Conservation (phyloP, 352 stramenopile species). For the Phytophthora brassicae region DNA sequence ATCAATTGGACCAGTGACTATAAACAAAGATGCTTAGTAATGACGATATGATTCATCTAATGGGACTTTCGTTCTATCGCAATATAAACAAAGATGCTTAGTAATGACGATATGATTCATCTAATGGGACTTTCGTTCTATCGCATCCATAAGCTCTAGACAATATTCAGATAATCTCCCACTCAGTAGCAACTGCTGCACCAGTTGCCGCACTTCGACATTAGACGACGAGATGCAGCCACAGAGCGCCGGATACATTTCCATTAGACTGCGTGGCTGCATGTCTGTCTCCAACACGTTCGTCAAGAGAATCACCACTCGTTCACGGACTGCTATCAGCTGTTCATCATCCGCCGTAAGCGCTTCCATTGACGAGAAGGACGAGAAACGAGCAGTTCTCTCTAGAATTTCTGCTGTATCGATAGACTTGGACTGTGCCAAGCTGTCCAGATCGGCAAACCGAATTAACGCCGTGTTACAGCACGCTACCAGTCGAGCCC, state of each 20-base stretch:
- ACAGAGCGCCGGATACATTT: slow-evolving; percentile 80
- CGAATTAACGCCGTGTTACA: slow-evolving; percentile 50
- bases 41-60: slow-evolving; percentile 9
- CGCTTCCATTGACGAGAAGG: slow-evolving; percentile 3
- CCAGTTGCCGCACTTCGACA: slow-evolving; percentile 59
- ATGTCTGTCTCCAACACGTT: slow-evolving; percentile 58
- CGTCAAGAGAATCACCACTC: slow-evolving; percentile 68
- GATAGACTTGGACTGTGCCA: not conserved
- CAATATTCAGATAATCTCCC: slow-evolving; percentile 58
- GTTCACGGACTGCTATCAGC: slow-evolving; percentile 47
- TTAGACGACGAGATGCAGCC: slow-evolving; percentile 72
- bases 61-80: slow-evolving; percentile 27
- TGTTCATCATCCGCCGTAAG: slow-evolving; percentile 5
- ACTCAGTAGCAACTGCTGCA: slow-evolving; percentile 69
- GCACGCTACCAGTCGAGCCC: slow-evolving; percentile 60
- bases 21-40: too few species aligned
- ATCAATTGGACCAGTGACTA: too few species aligned
- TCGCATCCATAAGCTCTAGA: slow-evolving; percentile 42
- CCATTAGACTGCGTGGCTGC: slow-evolving; percentile 56
- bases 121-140: slow-evolving; percentile 33
- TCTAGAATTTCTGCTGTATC: slow-evolving; percentile 6
- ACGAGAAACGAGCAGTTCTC: slow-evolving; percentile 1
- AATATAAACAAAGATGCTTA: not conserved
- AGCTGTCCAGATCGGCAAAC: slow-evolving; percentile 50
- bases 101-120: slow-evolving; percentile 9